A percentile compares a stretch with the other conserved stretches of the same genome.
Conservation (phyloP, 177 flowering plant genomes). For the Vitis hybrid region DNA sequence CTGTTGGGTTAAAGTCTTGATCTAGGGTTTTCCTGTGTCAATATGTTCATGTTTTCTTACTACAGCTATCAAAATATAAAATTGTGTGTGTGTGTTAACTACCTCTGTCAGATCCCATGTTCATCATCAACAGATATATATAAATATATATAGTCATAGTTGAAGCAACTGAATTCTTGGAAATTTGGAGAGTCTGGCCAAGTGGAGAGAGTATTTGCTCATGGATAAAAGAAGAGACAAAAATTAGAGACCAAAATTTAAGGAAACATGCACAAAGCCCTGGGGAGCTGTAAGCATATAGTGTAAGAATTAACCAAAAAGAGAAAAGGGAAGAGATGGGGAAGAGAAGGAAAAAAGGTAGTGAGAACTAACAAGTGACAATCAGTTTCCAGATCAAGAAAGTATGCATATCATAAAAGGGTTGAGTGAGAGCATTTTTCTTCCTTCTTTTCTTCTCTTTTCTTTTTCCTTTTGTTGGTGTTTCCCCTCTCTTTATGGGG, state of each 20-base stretch:
- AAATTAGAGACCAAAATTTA: conserved; percentile 6
- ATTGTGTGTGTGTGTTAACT: not conserved
- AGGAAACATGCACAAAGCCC: conserved; percentile 10
- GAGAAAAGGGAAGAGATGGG: not conserved
- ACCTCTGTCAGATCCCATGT: conserved; percentile 29
- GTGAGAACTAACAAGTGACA: not conserved
- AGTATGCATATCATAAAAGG: not conserved
- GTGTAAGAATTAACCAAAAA: not conserved
- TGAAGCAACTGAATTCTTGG: conserved; percentile 15
- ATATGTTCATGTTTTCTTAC: conserved; percentile 7
- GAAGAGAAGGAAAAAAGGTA: conserved; percentile 2
- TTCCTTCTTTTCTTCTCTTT: too few species aligned
- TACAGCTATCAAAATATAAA: not conserved
- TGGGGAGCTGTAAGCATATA: not conserved
- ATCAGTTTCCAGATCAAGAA: conserved; percentile 5
- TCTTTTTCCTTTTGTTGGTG: too few species aligned
- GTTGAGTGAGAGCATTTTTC: not conserved
- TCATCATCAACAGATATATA: conserved; percentile 11
- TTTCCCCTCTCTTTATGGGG: too few species aligned
- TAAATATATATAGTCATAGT: conserved; percentile 6
- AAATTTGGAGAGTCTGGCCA: not conserved
- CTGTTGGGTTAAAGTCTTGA: conserved; percentile 15
- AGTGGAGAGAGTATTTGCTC: not conserved
- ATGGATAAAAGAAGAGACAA: not conserved
- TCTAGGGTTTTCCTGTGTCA: conserved; percentile 22